Evolutionary conservation across 345 rosid genomes (phyloP), one percentile per base, ranked within the genome.

Genomic region (Firmiana major): DNA sequence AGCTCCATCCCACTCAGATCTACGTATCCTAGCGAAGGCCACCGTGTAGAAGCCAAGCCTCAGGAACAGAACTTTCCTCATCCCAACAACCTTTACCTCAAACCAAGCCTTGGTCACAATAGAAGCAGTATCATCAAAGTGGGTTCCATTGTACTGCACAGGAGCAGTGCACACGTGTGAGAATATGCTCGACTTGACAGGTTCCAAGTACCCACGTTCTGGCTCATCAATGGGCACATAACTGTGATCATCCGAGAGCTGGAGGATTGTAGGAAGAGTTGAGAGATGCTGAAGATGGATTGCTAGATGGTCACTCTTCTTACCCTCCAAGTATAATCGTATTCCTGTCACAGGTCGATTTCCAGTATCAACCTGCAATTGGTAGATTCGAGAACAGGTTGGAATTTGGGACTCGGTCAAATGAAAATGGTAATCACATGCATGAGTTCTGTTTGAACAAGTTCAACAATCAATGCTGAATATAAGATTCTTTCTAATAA

Each of bases 161-260:
- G 99, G 94, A 46, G 91, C 94, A 4, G 99, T 92, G 86, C 93
- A 96, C 1, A 93, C 89, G 6, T 96, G 99, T 4, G 99, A 96
- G 86, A 92, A 93, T 73, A 92, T 92, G 84, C 91, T 90, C 97
- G 97, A 93, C 79, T 88, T 93, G 76, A 96, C 93, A 34, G 99
- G 88, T 80, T 90, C 99, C 19, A 90, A 85, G 85, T 88, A 96
- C 71, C 89, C 94, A 73, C 87, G 84, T 3, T 89, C 85, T 36
- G 92, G 92, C 79, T 87, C 92, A 9, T 83, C 81, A 10, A 71
- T 63, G 0, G 83, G 91, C 74, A 87, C 90, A 15, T 88, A 83
- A 66, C 85, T 84, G 5, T 82, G 85, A 76, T 93, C 92, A 54
- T 92, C 88, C 3, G 87, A 79, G 75, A 92, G 89, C 43, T 88